These are phyloP conservation scores for Dysphania ambrosioides DNA, from an alignment of 148 eudicot species.

Conservation along the genomic window DNA sequence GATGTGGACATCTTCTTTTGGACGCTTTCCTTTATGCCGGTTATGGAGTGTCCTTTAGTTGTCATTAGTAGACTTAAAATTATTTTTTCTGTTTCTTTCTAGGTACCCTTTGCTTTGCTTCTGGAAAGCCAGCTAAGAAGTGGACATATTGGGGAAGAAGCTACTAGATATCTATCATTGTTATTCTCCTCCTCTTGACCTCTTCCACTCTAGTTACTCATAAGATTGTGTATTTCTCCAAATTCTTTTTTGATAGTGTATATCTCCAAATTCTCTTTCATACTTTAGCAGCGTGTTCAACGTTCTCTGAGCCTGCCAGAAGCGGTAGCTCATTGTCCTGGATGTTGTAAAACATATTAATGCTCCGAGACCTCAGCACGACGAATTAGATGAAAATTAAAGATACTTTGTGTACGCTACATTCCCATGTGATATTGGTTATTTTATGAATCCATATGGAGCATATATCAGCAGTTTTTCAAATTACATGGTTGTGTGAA, in stretches of 20 bases:
- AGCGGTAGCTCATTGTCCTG: neutral
- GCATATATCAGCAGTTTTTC: no score
- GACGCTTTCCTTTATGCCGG: neutral
- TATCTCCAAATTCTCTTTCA: no score
- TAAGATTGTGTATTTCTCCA: neutral
- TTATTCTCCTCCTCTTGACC: no score
- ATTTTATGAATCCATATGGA: no score
- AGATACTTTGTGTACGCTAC: no score
- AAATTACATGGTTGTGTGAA: no score
- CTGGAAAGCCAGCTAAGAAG: constrained; percentile 91
- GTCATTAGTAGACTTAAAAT: neutral
- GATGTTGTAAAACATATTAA: neutral
- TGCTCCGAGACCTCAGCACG: no score
- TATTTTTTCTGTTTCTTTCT: constrained; percentile 18
- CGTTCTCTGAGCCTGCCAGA: neutral
- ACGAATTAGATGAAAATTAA: no score
- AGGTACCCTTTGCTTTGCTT: constrained; percentile 95
- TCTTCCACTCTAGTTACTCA: neutral
- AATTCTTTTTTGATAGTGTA: neutral
- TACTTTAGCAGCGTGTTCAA: neutral
- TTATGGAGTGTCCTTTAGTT: no score
- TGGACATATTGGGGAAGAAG: constrained; percentile 99
- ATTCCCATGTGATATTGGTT: no score
- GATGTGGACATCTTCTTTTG: neutral
- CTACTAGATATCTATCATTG: constrained; percentile 34